Evolutionary conservation across 1,284 basidiomycete species (phyloP).

Genomic region (Trametes pubescens): DNA sequence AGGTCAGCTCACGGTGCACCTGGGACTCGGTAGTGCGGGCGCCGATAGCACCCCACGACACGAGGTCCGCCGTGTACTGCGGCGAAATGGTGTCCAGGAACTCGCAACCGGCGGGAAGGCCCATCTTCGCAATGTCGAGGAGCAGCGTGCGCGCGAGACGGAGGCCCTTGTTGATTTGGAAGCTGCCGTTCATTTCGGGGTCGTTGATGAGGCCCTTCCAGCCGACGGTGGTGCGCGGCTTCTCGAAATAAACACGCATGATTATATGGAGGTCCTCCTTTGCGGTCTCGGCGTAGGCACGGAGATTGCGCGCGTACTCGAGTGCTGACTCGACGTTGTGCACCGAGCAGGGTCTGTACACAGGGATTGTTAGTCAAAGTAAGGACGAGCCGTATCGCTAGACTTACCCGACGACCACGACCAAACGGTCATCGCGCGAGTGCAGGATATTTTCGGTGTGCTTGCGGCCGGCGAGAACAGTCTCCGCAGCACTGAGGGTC

Average conservation of each 20-base stretch:
- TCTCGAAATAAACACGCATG: slow-evolving; percentile 98
- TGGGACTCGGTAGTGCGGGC: slow-evolving; percentile 97
- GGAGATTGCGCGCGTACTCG: slow-evolving; percentile 85
- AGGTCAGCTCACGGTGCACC: slow-evolving; percentile 89
- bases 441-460: slow-evolving; percentile 82
- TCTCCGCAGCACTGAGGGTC: slow-evolving; percentile 77
- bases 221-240: slow-evolving; percentile 95
- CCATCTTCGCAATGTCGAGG: slow-evolving; percentile 86
- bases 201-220: slow-evolving; percentile 99
- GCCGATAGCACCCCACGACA: slow-evolving; percentile 98
- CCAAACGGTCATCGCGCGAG: slow-evolving; percentile 88
- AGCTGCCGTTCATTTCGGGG: slow-evolving; percentile 85
- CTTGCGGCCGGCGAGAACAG: slow-evolving; percentile 86
- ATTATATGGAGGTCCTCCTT: slow-evolving; percentile 92
- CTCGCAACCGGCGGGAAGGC: slow-evolving; percentile 89
- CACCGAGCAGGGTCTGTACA: slow-evolving; percentile 87
- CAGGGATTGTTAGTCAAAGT: slow-evolving; percentile 13
- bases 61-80: slow-evolving; percentile 96
- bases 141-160: slow-evolving; percentile 91
- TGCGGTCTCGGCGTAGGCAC: slow-evolving; percentile 81
- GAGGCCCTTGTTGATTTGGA: slow-evolving; percentile 97
- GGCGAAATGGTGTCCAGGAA: slow-evolving; percentile 90
- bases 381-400: not conserved
- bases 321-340: slow-evolving; percentile 87
- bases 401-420: slow-evolving; percentile 87